Percentiles rank a stretch among this genome's conserved stretches.
Evolutionary conservation across 306 rosid genomes (phyloP).

Genomic region (Prosopis cineraria): DNA sequence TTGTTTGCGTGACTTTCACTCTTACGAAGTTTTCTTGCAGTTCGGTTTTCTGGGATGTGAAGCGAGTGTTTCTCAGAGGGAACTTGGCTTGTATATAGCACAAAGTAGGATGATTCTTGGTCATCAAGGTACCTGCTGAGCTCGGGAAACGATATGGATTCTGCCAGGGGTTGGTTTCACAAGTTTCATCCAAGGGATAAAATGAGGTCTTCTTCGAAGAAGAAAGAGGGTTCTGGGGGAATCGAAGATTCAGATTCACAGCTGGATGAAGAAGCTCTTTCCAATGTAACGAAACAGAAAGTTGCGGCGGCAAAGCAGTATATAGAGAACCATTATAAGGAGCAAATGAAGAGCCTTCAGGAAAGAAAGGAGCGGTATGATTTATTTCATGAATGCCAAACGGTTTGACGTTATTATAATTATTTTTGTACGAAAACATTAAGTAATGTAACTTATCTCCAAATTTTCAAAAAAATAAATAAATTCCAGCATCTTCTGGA

Average conservation of each 20-base stretch:
- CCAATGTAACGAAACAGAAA: conserved; percentile 80
- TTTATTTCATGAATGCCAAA: not conserved
- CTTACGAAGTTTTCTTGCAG: conserved; percentile 19
- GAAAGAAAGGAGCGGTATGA: conserved; percentile 89
- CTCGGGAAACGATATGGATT: conserved; percentile 62
- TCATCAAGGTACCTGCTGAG: conserved; percentile 25
- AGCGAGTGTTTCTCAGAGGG: conserved; percentile 11
- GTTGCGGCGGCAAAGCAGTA: conserved; percentile 90
- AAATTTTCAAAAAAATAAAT: not conserved
- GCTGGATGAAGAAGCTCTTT: conserved; percentile 60
- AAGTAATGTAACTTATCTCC: not conserved
- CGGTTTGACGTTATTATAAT: not conserved
- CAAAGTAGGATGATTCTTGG: conserved; percentile 30
- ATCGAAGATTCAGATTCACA: conserved; percentile 37
- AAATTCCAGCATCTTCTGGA: not conserved
- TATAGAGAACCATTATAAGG: conserved; percentile 95
- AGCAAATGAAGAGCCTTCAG: conserved; percentile 90
- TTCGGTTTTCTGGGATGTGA: conserved; percentile 22
- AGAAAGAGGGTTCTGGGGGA: conserved; percentile 47
- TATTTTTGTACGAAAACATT: not conserved
- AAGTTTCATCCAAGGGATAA: conserved; percentile 89
- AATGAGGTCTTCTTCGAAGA: conserved; percentile 54
- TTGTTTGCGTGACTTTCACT: not conserved
- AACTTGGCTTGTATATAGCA: not conserved
- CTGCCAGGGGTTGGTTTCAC: conserved; percentile 86